phyloP scores from a whole-genome alignment of 2,329 filamentous ascomycete genomes.

The Lithohypha guttulata region DNA sequence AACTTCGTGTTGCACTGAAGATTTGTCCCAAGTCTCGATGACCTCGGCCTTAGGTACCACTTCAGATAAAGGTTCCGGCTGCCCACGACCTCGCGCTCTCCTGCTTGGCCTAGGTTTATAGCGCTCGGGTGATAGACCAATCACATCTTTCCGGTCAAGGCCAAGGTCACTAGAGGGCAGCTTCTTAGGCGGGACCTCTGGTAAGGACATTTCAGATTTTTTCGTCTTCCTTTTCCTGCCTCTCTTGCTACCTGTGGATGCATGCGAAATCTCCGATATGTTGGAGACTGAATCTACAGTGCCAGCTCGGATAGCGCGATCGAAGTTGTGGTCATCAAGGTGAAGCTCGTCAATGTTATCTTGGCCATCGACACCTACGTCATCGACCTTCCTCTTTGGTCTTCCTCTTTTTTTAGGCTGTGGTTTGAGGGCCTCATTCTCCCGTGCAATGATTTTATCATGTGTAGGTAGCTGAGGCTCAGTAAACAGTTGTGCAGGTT shows the following conservation, averaged over 20 bases:
- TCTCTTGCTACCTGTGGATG: slow-evolving; percentile 10
- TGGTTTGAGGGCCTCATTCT: slow-evolving; percentile 3
- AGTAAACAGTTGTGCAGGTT: not conserved
- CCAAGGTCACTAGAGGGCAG: slow-evolving; percentile 16
- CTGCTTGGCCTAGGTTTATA: slow-evolving; percentile 22
- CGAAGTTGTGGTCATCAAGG: slow-evolving; percentile 9
- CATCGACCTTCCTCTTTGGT: slow-evolving; percentile 12
- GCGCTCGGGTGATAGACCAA: slow-evolving; percentile 20
- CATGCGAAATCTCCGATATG: slow-evolving; percentile 14
- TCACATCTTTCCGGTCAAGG: slow-evolving; percentile 19
- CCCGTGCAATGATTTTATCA: not conserved
- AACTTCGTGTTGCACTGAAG: slow-evolving; percentile 6
- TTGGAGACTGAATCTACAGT: slow-evolving; percentile 17
- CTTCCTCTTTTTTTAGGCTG: slow-evolving; percentile 18
- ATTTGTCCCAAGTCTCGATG: not conserved
- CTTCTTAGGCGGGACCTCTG: slow-evolving; percentile 11
- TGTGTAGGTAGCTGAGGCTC: not conserved
- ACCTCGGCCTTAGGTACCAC: slow-evolving; percentile 7
- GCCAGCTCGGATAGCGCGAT: slow-evolving; percentile 11
- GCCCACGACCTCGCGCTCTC: slow-evolving; percentile 15
- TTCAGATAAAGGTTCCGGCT: slow-evolving; percentile 9
- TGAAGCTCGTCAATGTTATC: slow-evolving; percentile 9
- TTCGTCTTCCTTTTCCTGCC: slow-evolving; percentile 13
- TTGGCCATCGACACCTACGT: slow-evolving; percentile 5
- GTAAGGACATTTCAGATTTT: slow-evolving; percentile 7